Conservation (phyloP, 352 stramenopile genomes). For the Hyaloperonospora arabidopsidis region DNA sequence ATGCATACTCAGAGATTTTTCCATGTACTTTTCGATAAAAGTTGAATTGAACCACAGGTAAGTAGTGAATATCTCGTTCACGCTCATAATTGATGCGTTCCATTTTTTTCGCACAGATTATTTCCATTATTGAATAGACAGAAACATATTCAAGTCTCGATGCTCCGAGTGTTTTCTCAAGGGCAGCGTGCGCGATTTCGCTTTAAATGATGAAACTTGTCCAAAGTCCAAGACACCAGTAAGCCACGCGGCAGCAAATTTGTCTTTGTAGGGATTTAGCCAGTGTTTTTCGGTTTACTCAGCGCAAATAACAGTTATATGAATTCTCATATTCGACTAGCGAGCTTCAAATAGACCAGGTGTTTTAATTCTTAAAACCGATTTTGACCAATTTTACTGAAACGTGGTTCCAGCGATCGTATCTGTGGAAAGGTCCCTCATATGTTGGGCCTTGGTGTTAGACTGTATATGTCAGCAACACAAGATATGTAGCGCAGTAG, state of each 20-base stretch:
- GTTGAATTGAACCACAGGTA: not conserved
- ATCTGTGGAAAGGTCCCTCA: not conserved
- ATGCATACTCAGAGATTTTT: not conserved
- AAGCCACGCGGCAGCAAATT: too few species aligned
- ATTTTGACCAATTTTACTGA: not conserved
- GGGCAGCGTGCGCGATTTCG: not conserved
- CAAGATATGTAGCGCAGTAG: not conserved
- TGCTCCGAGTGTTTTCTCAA: not conserved
- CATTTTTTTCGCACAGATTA: not conserved
- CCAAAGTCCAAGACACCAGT: not conserved
- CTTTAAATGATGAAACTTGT: not conserved
- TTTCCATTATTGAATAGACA: not conserved
- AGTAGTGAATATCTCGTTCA: not conserved
- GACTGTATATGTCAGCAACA: not conserved
- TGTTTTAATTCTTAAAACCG: not conserved
- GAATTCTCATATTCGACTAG: not conserved
- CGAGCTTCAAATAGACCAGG: not conserved
- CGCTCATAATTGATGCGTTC: not conserved
- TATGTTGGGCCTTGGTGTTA: not conserved
- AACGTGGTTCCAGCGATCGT: not conserved
- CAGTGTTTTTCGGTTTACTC: not conserved
- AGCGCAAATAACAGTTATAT: not conserved
- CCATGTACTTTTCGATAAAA: not conserved
- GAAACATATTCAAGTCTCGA: not conserved
- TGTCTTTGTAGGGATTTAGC: not conserved